These are phyloP conservation scores for Phytophthora quininea DNA, from an alignment of 352 stramenopile genomes.

Conservation along the genomic window DNA sequence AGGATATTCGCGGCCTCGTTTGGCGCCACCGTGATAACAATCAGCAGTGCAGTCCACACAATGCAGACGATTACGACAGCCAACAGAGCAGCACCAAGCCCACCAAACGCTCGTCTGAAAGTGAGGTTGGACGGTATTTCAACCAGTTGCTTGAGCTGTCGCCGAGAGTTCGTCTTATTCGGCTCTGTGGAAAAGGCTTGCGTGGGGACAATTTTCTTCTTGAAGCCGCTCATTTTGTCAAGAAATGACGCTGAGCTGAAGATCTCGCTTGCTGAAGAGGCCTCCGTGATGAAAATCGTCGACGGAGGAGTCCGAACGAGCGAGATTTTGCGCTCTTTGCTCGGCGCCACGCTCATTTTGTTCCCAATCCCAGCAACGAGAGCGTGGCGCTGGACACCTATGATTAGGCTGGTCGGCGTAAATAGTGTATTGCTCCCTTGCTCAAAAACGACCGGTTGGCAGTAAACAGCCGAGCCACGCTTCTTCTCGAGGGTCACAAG, in stretches of 20 bases:
- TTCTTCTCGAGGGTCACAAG: conserved; percentile 17
- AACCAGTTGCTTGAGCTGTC: neutral
- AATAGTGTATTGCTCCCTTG: no score
- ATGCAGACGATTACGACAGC: conserved; percentile 21
- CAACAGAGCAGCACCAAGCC: conserved; percentile 21
- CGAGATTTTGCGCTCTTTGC: neutral
- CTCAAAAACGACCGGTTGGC: neutral
- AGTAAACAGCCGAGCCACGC: conserved; percentile 23
- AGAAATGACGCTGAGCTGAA: neutral
- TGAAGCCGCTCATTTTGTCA: neutral
- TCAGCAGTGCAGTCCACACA: conserved; percentile 36
- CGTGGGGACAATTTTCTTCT: conserved; percentile 3
- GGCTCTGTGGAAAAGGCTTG: no score
- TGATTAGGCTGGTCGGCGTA: no score
- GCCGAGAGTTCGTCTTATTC: neutral
- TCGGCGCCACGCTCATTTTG: neutral
- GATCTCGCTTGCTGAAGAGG: neutral
- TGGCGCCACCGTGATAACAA: conserved; percentile 30
- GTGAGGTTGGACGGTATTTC: conserved; percentile 4
- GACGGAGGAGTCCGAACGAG: neutral
- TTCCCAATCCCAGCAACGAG: neutral
- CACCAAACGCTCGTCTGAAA: conserved; percentile 29
- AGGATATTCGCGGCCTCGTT: conserved; percentile 42
- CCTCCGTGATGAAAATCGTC: neutral
- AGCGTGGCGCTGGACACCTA: no score